Base-by-base conservation (phyloP, 2,329 filamentous ascomycete species). In the Hypoxylon sp. region DNA sequence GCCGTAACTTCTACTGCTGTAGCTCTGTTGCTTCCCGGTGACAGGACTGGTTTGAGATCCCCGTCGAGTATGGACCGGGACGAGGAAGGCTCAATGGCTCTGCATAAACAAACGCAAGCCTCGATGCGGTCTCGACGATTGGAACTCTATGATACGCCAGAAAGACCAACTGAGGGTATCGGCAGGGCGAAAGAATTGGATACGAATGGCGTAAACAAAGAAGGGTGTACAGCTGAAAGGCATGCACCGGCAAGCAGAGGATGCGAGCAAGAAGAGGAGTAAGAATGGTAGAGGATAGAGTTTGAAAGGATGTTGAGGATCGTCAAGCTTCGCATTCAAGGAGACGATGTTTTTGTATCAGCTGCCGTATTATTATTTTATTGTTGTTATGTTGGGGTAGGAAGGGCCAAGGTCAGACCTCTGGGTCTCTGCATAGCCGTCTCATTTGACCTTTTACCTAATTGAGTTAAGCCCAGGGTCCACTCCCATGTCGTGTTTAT, bases 341-440 rank as follows among this genome's bases (percentile, higher is more conserved):
- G 67, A 67, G 73, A 73, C 55, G 73, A 69, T 77, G 75, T 76
- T 75, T 77, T 77, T 77, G 72, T 77, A 75, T 73, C 70, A 67
- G 57, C 60, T 70, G 42, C 48, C n/a, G 55, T 68, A 70, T 74
- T 72, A 71, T 71, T 72, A 65, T 73, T 72, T 75, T 73, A 66
- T 76, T 76, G 71, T 77, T 77, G 64, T 76, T 76, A 74, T 76
- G 64, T 71, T 76, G 73, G 67, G 70, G 69, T 64, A 66, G 40
- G 61, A 66, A 50, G 61, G 61, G 49, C 30, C 51, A 56, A 48
- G 44, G 66, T 60, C 66, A 56, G 42, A 49, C 44, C 63, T 70
- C 62, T 60, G 40, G 66, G 66, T 64, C 66, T 63, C 69, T 74
- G 71, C 69, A 68, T 73, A 61, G 68, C 67, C 37, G 70, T 74